Evolutionary conservation across 352 stramenopile species (phyloP), one percentile per base, ranked within the genome.

Genomic region (Pythium aristosporum): DNA sequence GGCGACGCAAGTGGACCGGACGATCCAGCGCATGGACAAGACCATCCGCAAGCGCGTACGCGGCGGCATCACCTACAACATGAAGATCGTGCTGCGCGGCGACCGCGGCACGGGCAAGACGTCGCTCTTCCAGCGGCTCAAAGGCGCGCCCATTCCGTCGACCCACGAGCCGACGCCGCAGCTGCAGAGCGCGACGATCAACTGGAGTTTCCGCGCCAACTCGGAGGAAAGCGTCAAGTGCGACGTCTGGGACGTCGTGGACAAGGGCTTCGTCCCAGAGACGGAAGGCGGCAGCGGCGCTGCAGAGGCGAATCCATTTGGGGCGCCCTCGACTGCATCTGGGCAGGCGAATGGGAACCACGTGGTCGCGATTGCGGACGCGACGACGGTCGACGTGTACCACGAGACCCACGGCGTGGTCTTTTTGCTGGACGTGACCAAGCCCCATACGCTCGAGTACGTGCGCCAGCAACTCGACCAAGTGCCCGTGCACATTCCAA

Each of bases 171-270:
- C 83, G n/a, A 96, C 89, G 52, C 80, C 79, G 21, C 87, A 97
- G 64, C 84, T 97, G 49, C 81, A 96, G 70, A 89, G 73, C 11
- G 89, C 86, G 20, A 94, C 83, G 12, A 96, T 97, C 69, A 91
- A 93, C 51, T 96, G 88, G 83, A 86, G 66, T 61, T 87, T 85
- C 53, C 77, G 79, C 28, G 67, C 72, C 11, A 76, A 79, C 42
- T 71, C 76, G 4, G 85, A 96, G 54, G 87, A 97, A 44, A 91
- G 75, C 44, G 81, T 97, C 53, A 92, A 95, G 67, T 95, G 93
- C 69, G 91, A 97, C 56, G 83, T 97, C 12, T 96, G 91, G 89
- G 89, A 97, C 59, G 87, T 96, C n/a, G 88, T 96, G 6, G 89
- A 97, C 69, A 64, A 74, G n/a, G 87, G 81, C 25, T 88, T 94